A percentile compares a stretch with the other conserved stretches of the same genome.
phyloP scores from a whole-genome alignment of 345 rosid genomes.

The Citrus hindsii region DNA sequence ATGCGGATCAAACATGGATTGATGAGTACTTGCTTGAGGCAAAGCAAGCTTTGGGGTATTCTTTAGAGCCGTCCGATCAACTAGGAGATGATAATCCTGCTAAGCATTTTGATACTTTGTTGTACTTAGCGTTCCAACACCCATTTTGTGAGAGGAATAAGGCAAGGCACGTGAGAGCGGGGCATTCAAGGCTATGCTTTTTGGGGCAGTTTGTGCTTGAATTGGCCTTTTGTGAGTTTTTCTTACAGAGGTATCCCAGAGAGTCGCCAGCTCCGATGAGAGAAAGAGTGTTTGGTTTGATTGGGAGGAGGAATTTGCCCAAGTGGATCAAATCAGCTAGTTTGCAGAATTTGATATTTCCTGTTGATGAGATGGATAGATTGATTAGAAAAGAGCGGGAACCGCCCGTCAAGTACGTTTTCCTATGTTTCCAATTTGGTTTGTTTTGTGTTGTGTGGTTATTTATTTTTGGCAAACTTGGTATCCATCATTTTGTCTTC shows the following conservation, averaged over 20 bases:
- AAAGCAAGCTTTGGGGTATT: constrained; percentile 91
- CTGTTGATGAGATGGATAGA: constrained; percentile 86
- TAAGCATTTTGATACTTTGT: constrained; percentile 80
- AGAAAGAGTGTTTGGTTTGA: constrained; percentile 89
- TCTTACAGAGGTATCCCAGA: constrained; percentile 91
- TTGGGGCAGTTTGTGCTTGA: constrained; percentile 94
- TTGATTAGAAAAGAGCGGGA: constrained; percentile 70
- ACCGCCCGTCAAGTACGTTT: constrained; percentile 86
- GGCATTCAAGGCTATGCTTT: constrained; percentile 78
- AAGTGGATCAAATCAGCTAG: constrained; percentile 87
- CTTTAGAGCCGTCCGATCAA: constrained; percentile 60
- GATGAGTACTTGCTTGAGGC: constrained; percentile 89
- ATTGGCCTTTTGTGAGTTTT: constrained; percentile 71
- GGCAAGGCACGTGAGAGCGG: constrained; percentile 78
- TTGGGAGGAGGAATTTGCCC: constrained; percentile 86
- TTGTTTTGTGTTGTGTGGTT: neutral
- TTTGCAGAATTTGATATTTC: constrained; percentile 86
- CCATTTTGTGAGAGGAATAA: constrained; percentile 81
- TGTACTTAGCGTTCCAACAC: constrained; percentile 89
- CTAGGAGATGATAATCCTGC: constrained; percentile 87
- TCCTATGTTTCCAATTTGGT: neutral
- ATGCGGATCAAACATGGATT: constrained; percentile 83
- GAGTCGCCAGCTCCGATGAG: constrained; percentile 88
- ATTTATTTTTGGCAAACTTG: neutral
- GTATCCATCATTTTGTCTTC: neutral